Evolutionary conservation across 2,329 filamentous ascomycete species (phyloP).

Genomic region (Ophiocordyceps camponoti-leonardi): DNA sequence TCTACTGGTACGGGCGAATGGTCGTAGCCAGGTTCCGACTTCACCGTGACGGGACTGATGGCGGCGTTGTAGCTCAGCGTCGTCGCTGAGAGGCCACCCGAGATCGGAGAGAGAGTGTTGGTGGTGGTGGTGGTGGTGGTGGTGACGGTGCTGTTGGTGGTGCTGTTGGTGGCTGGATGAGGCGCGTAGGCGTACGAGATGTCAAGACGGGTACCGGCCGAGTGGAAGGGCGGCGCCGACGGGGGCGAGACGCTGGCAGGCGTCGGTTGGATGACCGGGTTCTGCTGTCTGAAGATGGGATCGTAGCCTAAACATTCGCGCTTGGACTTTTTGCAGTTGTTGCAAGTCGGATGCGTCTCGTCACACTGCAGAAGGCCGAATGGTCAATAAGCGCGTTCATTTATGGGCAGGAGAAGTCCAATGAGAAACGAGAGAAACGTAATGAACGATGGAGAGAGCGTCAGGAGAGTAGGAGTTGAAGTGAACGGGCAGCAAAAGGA

Average conservation of each 20-base stretch:
- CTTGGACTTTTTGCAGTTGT: constrained; percentile 79
- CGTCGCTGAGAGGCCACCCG: constrained; percentile 6
- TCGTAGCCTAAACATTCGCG: constrained; percentile 78
- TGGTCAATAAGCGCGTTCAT: constrained; percentile 8
- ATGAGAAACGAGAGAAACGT: background rate
- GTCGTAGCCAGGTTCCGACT: constrained; percentile 29
- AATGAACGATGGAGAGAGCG: background rate
- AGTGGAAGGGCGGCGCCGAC: constrained; percentile 6
- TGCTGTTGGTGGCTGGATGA: constrained; percentile 1
- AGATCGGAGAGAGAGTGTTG: constrained; percentile 14
- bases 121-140: constrained; percentile 1
- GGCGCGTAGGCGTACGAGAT: constrained; percentile 27
- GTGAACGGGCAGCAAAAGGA: too few species aligned
- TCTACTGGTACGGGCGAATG: constrained; percentile 26
- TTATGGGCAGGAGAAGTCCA: background rate
- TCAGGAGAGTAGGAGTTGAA: too few species aligned
- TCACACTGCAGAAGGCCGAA: constrained; percentile 52
- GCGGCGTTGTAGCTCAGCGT: constrained; percentile 16
- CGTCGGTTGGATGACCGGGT: constrained; percentile 30
- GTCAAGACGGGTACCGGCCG: constrained; percentile 10
- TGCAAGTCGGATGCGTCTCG: constrained; percentile 83
- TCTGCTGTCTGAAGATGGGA: constrained; percentile 64
- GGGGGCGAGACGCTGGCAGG: constrained; percentile 14
- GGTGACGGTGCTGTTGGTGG: too few species aligned
- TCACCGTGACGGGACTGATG: constrained; percentile 12